Evolutionary conservation across 768 basidiomycete genomes (phyloP).

Genomic region (Asterophora lycoperdoides): DNA sequence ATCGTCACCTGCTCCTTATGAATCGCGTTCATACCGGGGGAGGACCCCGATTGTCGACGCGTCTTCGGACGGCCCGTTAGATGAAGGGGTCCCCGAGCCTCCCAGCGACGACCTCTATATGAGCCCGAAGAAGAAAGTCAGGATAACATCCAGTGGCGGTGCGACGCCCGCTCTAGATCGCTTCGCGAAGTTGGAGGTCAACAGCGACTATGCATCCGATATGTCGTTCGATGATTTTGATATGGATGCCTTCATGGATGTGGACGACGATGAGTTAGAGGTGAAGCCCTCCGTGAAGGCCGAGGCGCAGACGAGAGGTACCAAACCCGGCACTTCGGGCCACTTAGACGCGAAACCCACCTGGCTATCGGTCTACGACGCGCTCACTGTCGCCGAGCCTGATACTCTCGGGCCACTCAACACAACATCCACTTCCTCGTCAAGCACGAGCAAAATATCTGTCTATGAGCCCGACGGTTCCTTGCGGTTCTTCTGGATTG

Average conservation of each 20-base stretch:
- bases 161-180: conserved; percentile 55
- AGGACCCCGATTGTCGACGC: conserved; percentile 32
- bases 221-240: conserved; percentile 50
- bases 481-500: conserved; percentile 92
- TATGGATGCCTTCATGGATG: conserved; percentile 57
- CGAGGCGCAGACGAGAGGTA: conserved; percentile 19
- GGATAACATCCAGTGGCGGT: conserved; percentile 34
- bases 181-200: conserved; percentile 56
- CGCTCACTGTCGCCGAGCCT: conserved; percentile 55
- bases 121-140: conserved; percentile 69
- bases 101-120: conserved; percentile 60
- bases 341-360: conserved; percentile 47
- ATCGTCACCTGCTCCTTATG: conserved; percentile 32
- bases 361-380: conserved; percentile 76
- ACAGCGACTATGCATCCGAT: conserved; percentile 44
- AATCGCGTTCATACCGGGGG: conserved; percentile 30
- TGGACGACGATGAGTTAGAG: conserved; percentile 49
- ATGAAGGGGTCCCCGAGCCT: conserved; percentile 27
- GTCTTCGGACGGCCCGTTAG: conserved; percentile 46
- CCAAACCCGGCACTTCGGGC: conserved; percentile 25
- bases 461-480: conserved; percentile 82
- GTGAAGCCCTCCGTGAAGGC: conserved; percentile 32
- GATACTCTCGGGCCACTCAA: conserved; percentile 54
- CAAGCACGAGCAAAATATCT: conserved; percentile 39
- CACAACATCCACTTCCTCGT: conserved; percentile 29